phyloP scores from a whole-genome alignment of 805 yeast genomes.

The Vanderwaltozyma yarrowii region DNA sequence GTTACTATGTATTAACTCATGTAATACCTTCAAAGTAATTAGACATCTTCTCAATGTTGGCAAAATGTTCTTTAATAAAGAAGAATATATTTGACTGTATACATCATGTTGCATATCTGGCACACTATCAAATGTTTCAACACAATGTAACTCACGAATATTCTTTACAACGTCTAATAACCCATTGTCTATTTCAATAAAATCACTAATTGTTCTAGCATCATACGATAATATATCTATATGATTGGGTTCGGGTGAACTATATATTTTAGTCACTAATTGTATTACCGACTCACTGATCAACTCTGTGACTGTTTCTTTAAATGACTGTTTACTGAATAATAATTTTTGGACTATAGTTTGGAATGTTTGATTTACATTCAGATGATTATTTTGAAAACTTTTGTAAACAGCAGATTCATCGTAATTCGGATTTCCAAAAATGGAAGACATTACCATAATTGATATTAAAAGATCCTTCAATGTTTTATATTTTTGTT shows the following conservation, averaged over 20 bases:
- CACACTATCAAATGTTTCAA: too few relatives aligned
- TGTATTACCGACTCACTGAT: too few relatives aligned
- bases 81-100: constrained; percentile 15
- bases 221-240: too few relatives aligned
- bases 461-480: constrained; percentile 15
- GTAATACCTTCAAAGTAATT: constrained; percentile 24
- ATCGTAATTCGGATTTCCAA: background rate
- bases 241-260: too few relatives aligned
- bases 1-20: constrained; percentile 18
- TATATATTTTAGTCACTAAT: too few relatives aligned
- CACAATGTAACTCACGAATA: background rate
- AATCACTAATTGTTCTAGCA: too few relatives aligned
- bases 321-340: too few relatives aligned
- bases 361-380: background rate
- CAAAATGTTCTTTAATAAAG: constrained; percentile 14
- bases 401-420: background rate
- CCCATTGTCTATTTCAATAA: too few relatives aligned
- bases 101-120: background rate
- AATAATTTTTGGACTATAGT: background rate
- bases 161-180: too few relatives aligned
- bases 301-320: too few relatives aligned
- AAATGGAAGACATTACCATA: background rate
- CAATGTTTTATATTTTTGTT: constrained; percentile 32
- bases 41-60: constrained; percentile 24
- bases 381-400: too few relatives aligned